phyloP scores from a whole-genome alignment of 352 stramenopile genomes.

The Phytophthora nicotianae region DNA sequence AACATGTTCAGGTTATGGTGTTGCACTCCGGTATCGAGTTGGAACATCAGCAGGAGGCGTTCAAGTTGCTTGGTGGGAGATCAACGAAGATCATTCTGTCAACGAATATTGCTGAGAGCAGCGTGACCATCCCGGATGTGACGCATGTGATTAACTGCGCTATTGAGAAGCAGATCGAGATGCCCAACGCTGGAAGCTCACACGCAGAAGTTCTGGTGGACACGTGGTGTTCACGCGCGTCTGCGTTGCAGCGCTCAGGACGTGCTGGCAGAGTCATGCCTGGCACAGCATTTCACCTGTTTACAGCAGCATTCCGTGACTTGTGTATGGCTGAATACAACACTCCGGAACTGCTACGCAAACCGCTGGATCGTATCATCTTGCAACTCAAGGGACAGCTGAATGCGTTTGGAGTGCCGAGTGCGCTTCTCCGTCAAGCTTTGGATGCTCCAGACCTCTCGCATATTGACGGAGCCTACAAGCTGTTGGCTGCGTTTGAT shows the following conservation, averaged over 20 bases:
- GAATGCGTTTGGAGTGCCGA: slow-evolving; percentile 72
- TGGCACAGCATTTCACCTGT: slow-evolving; percentile 92
- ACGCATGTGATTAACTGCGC: slow-evolving; percentile 89
- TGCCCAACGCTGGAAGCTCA: slow-evolving; percentile 68
- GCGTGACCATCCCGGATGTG: slow-evolving; percentile 95
- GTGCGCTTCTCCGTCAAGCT: slow-evolving; percentile 65
- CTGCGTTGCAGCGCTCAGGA: slow-evolving; percentile 79
- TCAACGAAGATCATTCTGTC: slow-evolving; percentile 94
- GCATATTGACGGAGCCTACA: slow-evolving; percentile 82
- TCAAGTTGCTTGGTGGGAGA: slow-evolving; percentile 45
- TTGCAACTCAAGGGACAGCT: slow-evolving; percentile 79
- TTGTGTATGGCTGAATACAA: slow-evolving; percentile 82
- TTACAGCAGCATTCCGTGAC: slow-evolving; percentile 69
- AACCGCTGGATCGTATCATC: slow-evolving; percentile 82
- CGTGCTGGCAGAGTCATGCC: slow-evolving; percentile 93
- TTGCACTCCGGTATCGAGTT: slow-evolving; percentile 78
- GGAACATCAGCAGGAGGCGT: slow-evolving; percentile 77
- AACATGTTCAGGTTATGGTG: slow-evolving; percentile 58
- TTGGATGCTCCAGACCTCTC: slow-evolving; percentile 69
- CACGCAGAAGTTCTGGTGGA: slow-evolving; percentile 78
- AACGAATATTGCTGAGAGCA: slow-evolving; percentile 98
- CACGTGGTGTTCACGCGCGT: slow-evolving; percentile 95
- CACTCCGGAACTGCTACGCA: slow-evolving; percentile 81
- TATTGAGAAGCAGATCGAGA: slow-evolving; percentile 87
- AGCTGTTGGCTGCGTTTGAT: slow-evolving; percentile 68